These are phyloP conservation scores for Platanus orientalis DNA, from an alignment of 164 flowering plant genomes.

Conservation along the genomic window DNA sequence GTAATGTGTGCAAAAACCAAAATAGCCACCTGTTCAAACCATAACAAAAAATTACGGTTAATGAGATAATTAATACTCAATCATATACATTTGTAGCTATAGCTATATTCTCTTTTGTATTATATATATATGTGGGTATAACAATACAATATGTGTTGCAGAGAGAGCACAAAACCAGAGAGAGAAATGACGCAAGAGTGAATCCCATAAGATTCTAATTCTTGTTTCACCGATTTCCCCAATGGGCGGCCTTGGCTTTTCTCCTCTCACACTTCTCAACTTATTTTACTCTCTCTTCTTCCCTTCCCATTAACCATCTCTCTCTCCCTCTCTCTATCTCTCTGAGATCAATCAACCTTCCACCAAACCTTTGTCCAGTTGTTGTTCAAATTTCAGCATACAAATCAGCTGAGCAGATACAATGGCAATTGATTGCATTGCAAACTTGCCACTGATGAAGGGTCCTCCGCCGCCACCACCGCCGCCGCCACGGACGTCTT, in stretches of 20 bases:
- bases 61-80: too few relatives aligned
- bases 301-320: constrained; percentile 9
- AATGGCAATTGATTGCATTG: constrained; percentile 35
- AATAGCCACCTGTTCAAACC: too few relatives aligned
- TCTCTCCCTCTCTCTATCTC: background rate
- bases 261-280: too few relatives aligned
- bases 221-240: too few relatives aligned
- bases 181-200: constrained; percentile 3
- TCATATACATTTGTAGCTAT: too few relatives aligned
- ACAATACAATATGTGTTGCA: too few relatives aligned
- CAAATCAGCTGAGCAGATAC: constrained; percentile 1
- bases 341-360: background rate
- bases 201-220: constrained; percentile 25
- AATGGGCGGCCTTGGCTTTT: constrained; percentile 42
- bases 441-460: constrained; percentile 7
- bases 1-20: too few relatives aligned
- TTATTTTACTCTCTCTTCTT: constrained; percentile 16
- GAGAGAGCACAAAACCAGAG: background rate
- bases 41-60: too few relatives aligned
- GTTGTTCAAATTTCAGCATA: background rate
- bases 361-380: background rate
- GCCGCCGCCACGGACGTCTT: too few relatives aligned
- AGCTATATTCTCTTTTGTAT: too few relatives aligned
- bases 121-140: too few relatives aligned
- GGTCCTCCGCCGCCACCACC: background rate